A percentile compares a stretch with the other conserved stretches of the same genome.
Evolutionary conservation across 2,329 filamentous ascomycete species (phyloP).

Genomic region (Calonectria naviculata): DNA sequence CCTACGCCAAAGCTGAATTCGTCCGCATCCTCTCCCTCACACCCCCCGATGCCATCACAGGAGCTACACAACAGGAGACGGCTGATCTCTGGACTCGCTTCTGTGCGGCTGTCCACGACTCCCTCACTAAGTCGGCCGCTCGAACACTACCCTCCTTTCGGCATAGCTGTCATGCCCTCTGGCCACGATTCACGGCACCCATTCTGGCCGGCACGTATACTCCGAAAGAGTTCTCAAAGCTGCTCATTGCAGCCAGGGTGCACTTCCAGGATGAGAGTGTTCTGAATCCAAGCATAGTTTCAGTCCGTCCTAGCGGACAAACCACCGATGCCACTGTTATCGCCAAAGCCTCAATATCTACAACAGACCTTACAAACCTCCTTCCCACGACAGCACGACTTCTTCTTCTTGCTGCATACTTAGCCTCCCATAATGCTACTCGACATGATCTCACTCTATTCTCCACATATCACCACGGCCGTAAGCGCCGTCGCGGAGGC

Average conservation of each 20-base stretch:
- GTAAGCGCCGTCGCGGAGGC: constrained; percentile 62
- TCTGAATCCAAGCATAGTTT: constrained; percentile 72
- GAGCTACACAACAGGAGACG: constrained; percentile 65
- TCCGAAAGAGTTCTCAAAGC: constrained; percentile 84
- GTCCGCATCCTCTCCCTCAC: constrained; percentile 78
- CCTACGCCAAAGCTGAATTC: constrained; percentile 85
- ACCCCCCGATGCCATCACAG: constrained; percentile 57
- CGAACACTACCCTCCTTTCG: constrained; percentile 81
- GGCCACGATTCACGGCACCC: constrained; percentile 86
- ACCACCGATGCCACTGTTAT: neutral
- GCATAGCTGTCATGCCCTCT: constrained; percentile 78
- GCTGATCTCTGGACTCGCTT: constrained; percentile 83
- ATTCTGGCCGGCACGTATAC: constrained; percentile 78
- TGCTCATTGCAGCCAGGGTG: constrained; percentile 77
- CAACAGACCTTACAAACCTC: constrained; percentile 62
- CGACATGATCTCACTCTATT: constrained; percentile 81
- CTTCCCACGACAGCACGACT: constrained; percentile 80
- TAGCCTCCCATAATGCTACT: constrained; percentile 82
- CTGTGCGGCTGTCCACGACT: constrained; percentile 86
- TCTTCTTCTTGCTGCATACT: constrained; percentile 80
- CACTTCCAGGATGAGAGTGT: constrained; percentile 80
- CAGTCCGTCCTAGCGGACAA: constrained; percentile 35
- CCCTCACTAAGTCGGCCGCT: constrained; percentile 82
- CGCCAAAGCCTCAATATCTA: constrained; percentile 29
- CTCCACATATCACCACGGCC: constrained; percentile 73